phyloP scores from a whole-genome alignment of 208 protist species.

The Trypanosoma cruzi region DNA sequence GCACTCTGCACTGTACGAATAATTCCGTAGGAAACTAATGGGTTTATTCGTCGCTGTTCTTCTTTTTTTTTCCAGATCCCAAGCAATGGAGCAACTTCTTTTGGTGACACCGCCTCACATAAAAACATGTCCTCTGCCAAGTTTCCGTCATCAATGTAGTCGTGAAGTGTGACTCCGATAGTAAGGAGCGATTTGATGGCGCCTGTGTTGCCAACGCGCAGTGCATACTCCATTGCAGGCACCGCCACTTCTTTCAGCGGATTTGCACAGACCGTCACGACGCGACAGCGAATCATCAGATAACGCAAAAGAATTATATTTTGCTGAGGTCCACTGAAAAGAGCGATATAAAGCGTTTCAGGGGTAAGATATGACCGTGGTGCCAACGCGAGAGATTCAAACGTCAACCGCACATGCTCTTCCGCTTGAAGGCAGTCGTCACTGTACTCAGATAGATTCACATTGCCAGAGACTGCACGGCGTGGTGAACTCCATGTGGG shows the following conservation, averaged over 20 bases:
- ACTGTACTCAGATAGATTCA: slow-evolving; percentile 48
- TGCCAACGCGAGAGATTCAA: slow-evolving; percentile 49
- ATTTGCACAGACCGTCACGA: slow-evolving; percentile 54
- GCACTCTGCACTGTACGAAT: slow-evolving; percentile 31
- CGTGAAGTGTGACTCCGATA: slow-evolving; percentile 54
- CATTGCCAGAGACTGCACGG: background rate
- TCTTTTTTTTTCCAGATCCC: slow-evolving; percentile 34
- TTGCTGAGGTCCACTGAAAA: slow-evolving; percentile 36
- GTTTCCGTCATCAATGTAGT: slow-evolving; percentile 43
- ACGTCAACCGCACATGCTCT: slow-evolving; percentile 45
- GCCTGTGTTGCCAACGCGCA: slow-evolving; percentile 33
- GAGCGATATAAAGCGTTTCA: slow-evolving; percentile 53
- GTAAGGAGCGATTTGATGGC: slow-evolving; percentile 52
- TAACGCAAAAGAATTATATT: slow-evolving; percentile 48
- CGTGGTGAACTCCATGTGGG: slow-evolving; percentile 5
- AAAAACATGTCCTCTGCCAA: slow-evolving; percentile 41
- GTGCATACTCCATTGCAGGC: slow-evolving; percentile 65
- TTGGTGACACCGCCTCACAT: slow-evolving; percentile 35
- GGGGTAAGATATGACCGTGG: slow-evolving; percentile 56
- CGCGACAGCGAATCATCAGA: slow-evolving; percentile 45
- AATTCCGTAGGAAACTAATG: slow-evolving; percentile 48
- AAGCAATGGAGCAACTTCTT: slow-evolving; percentile 37
- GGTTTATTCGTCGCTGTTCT: slow-evolving; percentile 36
- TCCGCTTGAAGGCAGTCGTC: slow-evolving; percentile 44
- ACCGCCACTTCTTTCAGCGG: slow-evolving; percentile 45